A percentile compares a stretch with the other conserved stretches of the same genome.
Evolutionary conservation across 352 stramenopile species (phyloP).

Genomic region (Bremia lactucae): DNA sequence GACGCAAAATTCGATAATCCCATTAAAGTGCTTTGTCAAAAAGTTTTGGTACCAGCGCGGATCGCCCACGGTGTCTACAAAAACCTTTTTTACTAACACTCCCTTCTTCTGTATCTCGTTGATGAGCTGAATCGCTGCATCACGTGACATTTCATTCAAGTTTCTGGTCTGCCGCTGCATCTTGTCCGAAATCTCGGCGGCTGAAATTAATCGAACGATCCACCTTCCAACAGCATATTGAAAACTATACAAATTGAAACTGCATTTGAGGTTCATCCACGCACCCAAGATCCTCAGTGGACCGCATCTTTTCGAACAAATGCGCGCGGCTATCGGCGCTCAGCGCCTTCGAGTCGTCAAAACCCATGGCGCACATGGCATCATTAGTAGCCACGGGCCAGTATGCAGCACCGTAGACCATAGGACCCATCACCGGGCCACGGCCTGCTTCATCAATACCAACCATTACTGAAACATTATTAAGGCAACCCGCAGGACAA

Average conservation of each 20-base stretch:
- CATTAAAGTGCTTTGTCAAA: slow-evolving; percentile 85
- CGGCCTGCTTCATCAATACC: slow-evolving; percentile 93
- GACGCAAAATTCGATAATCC: slow-evolving; percentile 89
- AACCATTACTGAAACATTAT: slow-evolving; percentile 75
- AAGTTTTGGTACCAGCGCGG: slow-evolving; percentile 85
- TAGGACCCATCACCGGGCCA: slow-evolving; percentile 89
- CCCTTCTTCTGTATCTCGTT: slow-evolving; percentile 79
- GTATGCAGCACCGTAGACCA: slow-evolving; percentile 91
- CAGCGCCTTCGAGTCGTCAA: slow-evolving; percentile 93
- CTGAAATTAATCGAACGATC: slow-evolving; percentile 85
- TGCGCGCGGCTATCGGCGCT: slow-evolving; percentile 73
- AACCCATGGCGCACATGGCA: slow-evolving; percentile 77
- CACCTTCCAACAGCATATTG: slow-evolving; percentile 39
- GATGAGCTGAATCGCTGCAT: slow-evolving; percentile 90
- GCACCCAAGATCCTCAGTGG: slow-evolving; percentile 51
- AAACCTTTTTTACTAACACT: slow-evolving; percentile 83
- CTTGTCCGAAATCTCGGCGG: slow-evolving; percentile 90
- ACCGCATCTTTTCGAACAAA: slow-evolving; percentile 86
- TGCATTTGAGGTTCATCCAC: slow-evolving; percentile 3
- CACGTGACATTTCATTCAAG: slow-evolving; percentile 91
- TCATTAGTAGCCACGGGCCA: slow-evolving; percentile 69
- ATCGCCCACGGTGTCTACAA: slow-evolving; percentile 93
- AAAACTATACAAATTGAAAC: neutral
- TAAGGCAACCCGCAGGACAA: slow-evolving; percentile 45
- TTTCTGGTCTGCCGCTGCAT: slow-evolving; percentile 88